Evolutionary conservation across 768 basidiomycete genomes (phyloP), one percentile per base, ranked within the genome.

Genomic region (Psilocybe azurescens): DNA sequence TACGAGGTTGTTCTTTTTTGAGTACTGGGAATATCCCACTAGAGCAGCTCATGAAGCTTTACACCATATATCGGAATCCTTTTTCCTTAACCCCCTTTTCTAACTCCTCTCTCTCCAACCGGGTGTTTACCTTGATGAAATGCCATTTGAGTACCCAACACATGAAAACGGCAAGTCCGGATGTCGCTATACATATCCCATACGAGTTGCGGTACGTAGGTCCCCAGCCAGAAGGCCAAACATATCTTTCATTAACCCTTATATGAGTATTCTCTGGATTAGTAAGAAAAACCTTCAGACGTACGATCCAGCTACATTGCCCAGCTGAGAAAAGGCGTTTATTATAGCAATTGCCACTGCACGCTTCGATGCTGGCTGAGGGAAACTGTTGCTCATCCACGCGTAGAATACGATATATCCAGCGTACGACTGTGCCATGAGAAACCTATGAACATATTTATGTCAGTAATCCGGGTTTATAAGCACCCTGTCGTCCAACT

Each of bases 291-390:
- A 24, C 0, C 24, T 24, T 24, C 24, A 54, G 20, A 86, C 86
- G 77, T 76, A 93, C 79, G 91, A 89, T 64, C 94, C 93, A 16
- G 89, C 81, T 58, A 96, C 81, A 74, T 95, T 96, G 5, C 94
- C 95, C 29, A 95, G 79, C 70, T 93, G 89, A 30, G 89, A 87
- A 74, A 91, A 91, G 24, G 89, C 86, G 73, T 94, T 93, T 70
- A 93, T 84, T 67, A 90, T 77, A 8, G 91, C 93, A 61, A 95
- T 79, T 6, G 91, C 88, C n/a, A 94, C 89, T 9, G 93, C 91
- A 10, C 93, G 87, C 74, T 94, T 94, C 46, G 91, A 87, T 5
- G 92, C 82, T 20, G 94, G 90, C n/a, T 85, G 85, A 28, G 93
- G 86, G 75, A 97, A 76, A n/a, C 77, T 78, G 64, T 80, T 81